phyloP scores from a whole-genome alignment of 2,329 filamentous ascomycete species.

The Graphilbum fragrans region DNA sequence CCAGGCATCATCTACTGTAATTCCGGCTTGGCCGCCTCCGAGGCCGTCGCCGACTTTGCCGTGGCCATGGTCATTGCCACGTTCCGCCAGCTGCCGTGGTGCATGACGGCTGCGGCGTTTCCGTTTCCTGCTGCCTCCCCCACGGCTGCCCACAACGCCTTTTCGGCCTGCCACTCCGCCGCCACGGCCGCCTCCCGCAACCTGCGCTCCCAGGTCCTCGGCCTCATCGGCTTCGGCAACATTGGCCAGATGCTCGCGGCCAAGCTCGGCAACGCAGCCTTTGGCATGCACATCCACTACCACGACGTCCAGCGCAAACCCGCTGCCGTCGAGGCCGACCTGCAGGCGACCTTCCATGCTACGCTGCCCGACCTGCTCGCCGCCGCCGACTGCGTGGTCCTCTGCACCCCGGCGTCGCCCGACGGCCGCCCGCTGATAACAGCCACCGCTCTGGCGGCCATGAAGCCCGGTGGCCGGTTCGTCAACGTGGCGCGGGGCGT shows the following conservation, averaged over 20 bases:
- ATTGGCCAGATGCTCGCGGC: conserved; percentile 52
- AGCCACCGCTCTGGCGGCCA: conserved; percentile 29
- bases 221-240: conserved; percentile 58
- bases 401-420: conserved; percentile 42
- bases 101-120: too few relatives aligned
- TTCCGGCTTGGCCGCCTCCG: too few relatives aligned
- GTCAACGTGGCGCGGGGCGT: conserved; percentile 56
- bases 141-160: conserved; percentile 19
- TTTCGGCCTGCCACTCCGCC: conserved; percentile 45
- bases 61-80: too few relatives aligned
- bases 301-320: conserved; percentile 43
- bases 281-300: conserved; percentile 57
- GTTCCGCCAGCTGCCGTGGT: too few relatives aligned
- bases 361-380: conserved; percentile 39
- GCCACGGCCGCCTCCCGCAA: conserved; percentile 51
- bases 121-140: conserved; percentile 30
- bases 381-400: conserved; percentile 45
- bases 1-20: too few relatives aligned
- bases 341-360: conserved; percentile 35
- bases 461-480: conserved; percentile 43
- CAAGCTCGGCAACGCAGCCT: conserved; percentile 27
- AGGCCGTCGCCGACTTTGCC: too few relatives aligned
- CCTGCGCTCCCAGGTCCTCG: conserved; percentile 47
- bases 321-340: conserved; percentile 24
- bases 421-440: conserved; percentile 38